Base-by-base conservation (phyloP, 805 yeast species). In the Grigorovia humatica region DNA sequence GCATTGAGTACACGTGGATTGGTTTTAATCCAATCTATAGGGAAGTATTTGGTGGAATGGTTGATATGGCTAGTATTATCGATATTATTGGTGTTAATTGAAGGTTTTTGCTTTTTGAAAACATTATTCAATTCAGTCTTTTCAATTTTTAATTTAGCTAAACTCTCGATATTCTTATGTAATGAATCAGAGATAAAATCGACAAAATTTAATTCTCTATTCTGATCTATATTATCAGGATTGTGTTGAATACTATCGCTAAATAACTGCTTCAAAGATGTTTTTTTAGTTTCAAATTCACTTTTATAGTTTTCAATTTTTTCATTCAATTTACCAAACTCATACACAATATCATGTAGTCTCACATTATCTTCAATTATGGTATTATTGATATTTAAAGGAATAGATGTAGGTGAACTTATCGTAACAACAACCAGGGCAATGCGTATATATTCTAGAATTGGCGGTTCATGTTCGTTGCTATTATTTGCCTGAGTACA, bases 351-450 rank as follows among this genome's bases (percentile, higher is more conserved):
- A 15, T 32, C 48, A 9, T 50, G 19, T 23, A 68, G 67, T 9
- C 54, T 57, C 12, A 40, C 29, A 32, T 57, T 60, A 27, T 45
- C 47, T 30, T 45, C 15, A 41, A 32, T 30, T 11, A 27, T 45
- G 19, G 35, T 45, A 30, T 45, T 32, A 27, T 32, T 68, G 8
- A 74, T 50, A 46, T 65, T 65, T 9, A 74, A 58, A 13, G 78
- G 77, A 29, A 73, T 69, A 1, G 71, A 63, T 18, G 59, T 51
- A 2, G 55, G 59, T 0, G 74, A 69, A 47, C 51, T 63, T 4
- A 61, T 59, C n/a, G 71, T 70, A 13, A 69, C 54, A n/a, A 61
- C 63, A 2, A 69, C 32, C 27, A 71, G 54, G 30, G 61, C 65
- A 2, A 68, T 58, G 1, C 56, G 43, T 2, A 69, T 56, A 4